Evolutionary conservation across 495 filamentous ascomycete species (phyloP).

Genomic region (Aspergillus sparsus): DNA sequence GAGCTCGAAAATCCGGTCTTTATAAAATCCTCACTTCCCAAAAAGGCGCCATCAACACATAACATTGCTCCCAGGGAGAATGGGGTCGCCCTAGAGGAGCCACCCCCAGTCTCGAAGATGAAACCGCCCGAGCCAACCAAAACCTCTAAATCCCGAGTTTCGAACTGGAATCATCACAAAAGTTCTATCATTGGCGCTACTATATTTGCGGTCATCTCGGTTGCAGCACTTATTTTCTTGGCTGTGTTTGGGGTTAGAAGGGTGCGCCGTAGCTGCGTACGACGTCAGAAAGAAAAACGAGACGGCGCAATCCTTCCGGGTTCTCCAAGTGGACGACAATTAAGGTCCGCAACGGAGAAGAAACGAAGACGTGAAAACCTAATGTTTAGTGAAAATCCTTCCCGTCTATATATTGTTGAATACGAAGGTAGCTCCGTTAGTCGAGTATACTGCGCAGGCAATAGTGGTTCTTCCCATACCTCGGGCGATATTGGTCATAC

Average conservation of each 20-base stretch:
- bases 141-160: conserved; percentile 11
- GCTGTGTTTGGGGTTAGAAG: conserved; percentile 18
- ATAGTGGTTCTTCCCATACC: conserved; percentile 4
- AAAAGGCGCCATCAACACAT: conserved; percentile 8
- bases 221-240: conserved; percentile 22
- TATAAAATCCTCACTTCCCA: neutral
- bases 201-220: conserved; percentile 20
- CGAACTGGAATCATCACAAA: conserved; percentile 25
- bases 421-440: conserved; percentile 19
- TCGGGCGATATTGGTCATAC: conserved; percentile 1
- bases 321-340: neutral
- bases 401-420: conserved; percentile 22
- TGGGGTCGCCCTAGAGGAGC: neutral
- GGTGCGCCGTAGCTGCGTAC: conserved; percentile 14
- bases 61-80: neutral
- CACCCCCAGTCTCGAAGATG: neutral
- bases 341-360: neutral
- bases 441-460: conserved; percentile 20
- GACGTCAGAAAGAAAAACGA: conserved; percentile 11
- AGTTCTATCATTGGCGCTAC: conserved; percentile 25
- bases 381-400: conserved; percentile 19
- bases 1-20: neutral
- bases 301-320: conserved; percentile 13
- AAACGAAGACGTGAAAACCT: conserved; percentile 18
- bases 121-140: neutral